Base-by-base conservation (phyloP, 176 grass and related monocot species). In the Thalia dealbata region DNA sequence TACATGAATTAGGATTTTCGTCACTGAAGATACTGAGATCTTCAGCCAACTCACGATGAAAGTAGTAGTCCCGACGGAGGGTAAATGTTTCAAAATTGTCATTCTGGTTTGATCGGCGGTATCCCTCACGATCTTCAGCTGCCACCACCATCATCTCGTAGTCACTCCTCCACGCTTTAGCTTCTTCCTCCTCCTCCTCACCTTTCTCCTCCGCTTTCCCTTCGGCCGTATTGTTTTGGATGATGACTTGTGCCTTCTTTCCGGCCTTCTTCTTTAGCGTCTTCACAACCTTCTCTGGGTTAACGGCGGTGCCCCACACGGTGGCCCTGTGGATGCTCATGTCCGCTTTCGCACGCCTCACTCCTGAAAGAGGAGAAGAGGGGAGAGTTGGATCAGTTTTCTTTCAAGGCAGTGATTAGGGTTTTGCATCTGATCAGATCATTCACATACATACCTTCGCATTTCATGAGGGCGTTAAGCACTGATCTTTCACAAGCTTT, bases 1-100 rank as follows among this genome's bases (percentile, higher is more conserved):
- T 63, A 77, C 83, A 85, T 65, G 78, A 58, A 73, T 85, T 85
- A n/a, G 73, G 72, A 19, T 85, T 85, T 32, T 85, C 83, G 23
- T 85, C 83, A 38, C 54, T 85, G 2, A 85, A 85, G 69, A 85
- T 52, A 45, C 52, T 35, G 44, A 80, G 29, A 71, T 70, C 25
- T 41, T 3, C 25, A 11, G 52, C 25, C 66, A 64, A 25, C 2
- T 70, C 62, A 19, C 80, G 71, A n/a, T 32, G 24, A 71, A 80
- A 69, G 10, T 29, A 69, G 10, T 29, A 52, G 28, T 75, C n/a
- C n/a, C n/a, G 6, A 58, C 28, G 2, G 0, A 6, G 3, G n/a
- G 27, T 3, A 56, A 38, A 52, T 62, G 23, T 5, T 55, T 35
- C 51, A 28, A 58, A 71, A 42, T 0, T 50, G n/a, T 0, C 67